A percentile compares a stretch with the other conserved stretches of the same genome.
Evolutionary conservation across 345 rosid species (phyloP).

Genomic region (Lepidium aucheri): DNA sequence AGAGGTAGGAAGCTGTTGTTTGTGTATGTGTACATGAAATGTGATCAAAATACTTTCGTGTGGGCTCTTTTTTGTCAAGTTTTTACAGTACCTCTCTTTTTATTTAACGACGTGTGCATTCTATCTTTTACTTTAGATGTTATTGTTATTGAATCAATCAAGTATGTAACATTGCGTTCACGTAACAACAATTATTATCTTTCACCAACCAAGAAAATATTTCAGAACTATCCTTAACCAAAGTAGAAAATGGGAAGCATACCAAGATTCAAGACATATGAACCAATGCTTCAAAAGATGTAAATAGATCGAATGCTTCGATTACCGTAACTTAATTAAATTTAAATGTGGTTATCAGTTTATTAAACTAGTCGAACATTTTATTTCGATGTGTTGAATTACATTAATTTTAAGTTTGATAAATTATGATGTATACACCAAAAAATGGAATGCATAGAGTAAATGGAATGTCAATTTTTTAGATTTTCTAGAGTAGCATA

Average conservation of each 20-base stretch:
- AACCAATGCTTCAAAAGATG: not conserved
- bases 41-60: not conserved
- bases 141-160: not conserved
- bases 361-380: no score
- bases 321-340: no score
- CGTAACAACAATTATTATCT: not conserved
- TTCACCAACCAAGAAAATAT: not conserved
- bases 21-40: conserved; percentile 24
- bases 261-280: not conserved
- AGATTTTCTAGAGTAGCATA: no score
- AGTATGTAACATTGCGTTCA: not conserved
- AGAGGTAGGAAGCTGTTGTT: not conserved
- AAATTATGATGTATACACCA: no score
- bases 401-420: no score
- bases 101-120: not conserved
- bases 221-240: not conserved
- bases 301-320: no score
- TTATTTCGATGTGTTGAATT: no score
- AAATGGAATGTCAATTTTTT: no score
- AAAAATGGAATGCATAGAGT: no score
- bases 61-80: no score
- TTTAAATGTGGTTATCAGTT: no score
- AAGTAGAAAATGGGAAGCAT: not conserved
- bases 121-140: not conserved
- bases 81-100: not conserved